A percentile compares a stretch with the other conserved stretches of the same genome.
These are phyloP conservation scores for Aureobasidium sp. DNA, from an alignment of 2,329 filamentous ascomycete genomes.

Conservation along the genomic window DNA sequence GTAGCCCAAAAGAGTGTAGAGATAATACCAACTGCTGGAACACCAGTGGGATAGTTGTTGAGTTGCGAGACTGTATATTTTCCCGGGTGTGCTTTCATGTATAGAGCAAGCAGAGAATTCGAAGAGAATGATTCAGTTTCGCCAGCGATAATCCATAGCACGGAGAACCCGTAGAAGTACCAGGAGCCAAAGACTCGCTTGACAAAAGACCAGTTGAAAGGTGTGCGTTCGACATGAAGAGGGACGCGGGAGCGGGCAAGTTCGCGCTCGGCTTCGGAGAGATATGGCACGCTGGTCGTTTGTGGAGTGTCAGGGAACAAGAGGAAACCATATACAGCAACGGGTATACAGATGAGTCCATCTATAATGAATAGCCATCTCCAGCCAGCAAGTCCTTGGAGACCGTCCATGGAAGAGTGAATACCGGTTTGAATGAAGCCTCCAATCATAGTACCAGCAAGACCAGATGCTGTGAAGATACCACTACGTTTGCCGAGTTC, in stretches of 20 bases:
- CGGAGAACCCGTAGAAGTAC: constrained; percentile 59
- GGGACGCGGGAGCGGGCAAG: constrained; percentile 39
- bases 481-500: constrained; percentile 36
- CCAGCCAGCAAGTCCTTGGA: constrained; percentile 41
- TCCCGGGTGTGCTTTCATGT: constrained; percentile 39
- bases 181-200: constrained; percentile 50
- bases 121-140: constrained; percentile 63
- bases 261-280: constrained; percentile 31
- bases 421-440: constrained; percentile 34
- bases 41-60: constrained; percentile 47
- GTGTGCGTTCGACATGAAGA: constrained; percentile 34
- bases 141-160: constrained; percentile 62
- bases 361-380: constrained; percentile 54
- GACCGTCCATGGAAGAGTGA: constrained; percentile 30
- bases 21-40: constrained; percentile 44
- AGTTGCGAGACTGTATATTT: constrained; percentile 41
- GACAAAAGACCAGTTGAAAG: constrained; percentile 42
- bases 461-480: constrained; percentile 44
- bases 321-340: constrained; percentile 45
- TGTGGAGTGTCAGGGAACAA: constrained; percentile 41
- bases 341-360: constrained; percentile 42
- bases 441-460: constrained; percentile 44
- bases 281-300: constrained; percentile 41
- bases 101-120: constrained; percentile 50
- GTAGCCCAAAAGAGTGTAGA: constrained; percentile 61